These are phyloP conservation scores for Phaeoacremonium minimum DNA, from an alignment of 2,329 filamentous ascomycete genomes.

Conservation along the genomic window DNA sequence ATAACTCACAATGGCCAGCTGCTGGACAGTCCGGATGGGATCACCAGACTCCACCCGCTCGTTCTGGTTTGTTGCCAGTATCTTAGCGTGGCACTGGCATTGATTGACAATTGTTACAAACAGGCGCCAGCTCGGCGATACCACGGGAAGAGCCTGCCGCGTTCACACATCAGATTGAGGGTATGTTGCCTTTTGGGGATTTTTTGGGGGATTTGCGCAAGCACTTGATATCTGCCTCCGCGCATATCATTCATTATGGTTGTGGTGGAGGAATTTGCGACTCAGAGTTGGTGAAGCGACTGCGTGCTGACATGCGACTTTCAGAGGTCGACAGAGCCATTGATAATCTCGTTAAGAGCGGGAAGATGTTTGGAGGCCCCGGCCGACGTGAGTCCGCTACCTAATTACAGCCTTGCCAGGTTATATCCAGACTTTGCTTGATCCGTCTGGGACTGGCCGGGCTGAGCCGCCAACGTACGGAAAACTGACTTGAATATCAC, in stretches of 20 bases:
- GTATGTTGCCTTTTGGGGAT: constrained; percentile 22
- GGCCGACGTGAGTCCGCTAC: constrained; percentile 77
- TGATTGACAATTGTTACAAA: constrained; percentile 2
- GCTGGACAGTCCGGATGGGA: constrained; percentile 19
- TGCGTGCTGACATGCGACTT: constrained; percentile 17
- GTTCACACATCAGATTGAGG: constrained; percentile 29
- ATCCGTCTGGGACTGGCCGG: constrained; percentile 19
- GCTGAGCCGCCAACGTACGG: not conserved
- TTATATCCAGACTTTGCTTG: constrained; percentile 57
- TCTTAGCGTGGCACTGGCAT: not conserved
- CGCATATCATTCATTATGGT: too few relatives aligned
- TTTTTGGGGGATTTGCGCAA: too few relatives aligned
- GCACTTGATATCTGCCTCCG: too few relatives aligned
- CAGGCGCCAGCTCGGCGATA: constrained; percentile 28
- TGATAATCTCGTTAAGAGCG: constrained; percentile 94
- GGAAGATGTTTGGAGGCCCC: constrained; percentile 73
- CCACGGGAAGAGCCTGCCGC: constrained; percentile 25
- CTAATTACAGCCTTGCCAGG: constrained; percentile 53
- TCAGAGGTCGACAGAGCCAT: constrained; percentile 92
- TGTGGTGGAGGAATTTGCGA: too few relatives aligned
- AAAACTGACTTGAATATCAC: constrained; percentile 16
- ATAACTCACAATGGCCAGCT: constrained; percentile 20
- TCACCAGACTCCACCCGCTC: constrained; percentile 20
- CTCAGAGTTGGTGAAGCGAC: too few relatives aligned
- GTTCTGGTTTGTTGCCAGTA: constrained; percentile 16